Base-by-base conservation (phyloP, 768 basidiomycete species). In the Leccinum aurantiacum region DNA sequence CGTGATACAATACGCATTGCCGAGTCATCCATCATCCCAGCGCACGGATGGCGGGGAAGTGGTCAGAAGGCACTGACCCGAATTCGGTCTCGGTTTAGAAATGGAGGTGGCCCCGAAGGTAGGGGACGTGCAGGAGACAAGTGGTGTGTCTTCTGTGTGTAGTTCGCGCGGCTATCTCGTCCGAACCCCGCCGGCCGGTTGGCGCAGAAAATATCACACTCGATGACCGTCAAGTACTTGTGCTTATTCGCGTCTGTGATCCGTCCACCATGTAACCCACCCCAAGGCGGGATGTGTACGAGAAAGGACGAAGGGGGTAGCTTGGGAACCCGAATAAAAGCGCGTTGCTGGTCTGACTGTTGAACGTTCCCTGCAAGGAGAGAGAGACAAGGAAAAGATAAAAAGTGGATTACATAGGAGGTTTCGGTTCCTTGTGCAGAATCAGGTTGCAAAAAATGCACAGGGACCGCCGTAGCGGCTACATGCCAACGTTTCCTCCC, bases 401-500 rank as follows among this genome's bases (percentile, higher is more conserved):
- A 61, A 35, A 54, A 22, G 29, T 22, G 63, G 48, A 55, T 33
- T 58, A 25, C 35, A 60, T 63, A 62, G 67, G 61, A 65, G 48
- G 50, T 62, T 61, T 71, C 49, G 62, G 65, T 66, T 50, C 58
- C 62, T 60, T 65, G 72, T 67, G 60, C 64, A 66, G 61, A 65
- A 66, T 56, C 65, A 60, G 37, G 64, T 67, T 56, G 67, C 60
- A 63, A 70, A 27, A 65, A 71, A 67, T 65, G 67, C 65, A 69
- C 67, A 70, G 67, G 69, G 65, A 66, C 68, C 56, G 67, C 69
- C 65, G 69, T 71, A 72, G 64, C 67, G 65, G 68, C 69, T 72
- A 73, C 74, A 76, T 71, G 74, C 72, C 76, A 78, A 79, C 77
- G 77, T 78, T 80, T 77, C 80, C 81, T 80, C 77, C 79, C 79